Evolutionary conservation across 768 basidiomycete genomes (phyloP), one percentile per base, ranked within the genome.

Genomic region (Tulasnella sp.): DNA sequence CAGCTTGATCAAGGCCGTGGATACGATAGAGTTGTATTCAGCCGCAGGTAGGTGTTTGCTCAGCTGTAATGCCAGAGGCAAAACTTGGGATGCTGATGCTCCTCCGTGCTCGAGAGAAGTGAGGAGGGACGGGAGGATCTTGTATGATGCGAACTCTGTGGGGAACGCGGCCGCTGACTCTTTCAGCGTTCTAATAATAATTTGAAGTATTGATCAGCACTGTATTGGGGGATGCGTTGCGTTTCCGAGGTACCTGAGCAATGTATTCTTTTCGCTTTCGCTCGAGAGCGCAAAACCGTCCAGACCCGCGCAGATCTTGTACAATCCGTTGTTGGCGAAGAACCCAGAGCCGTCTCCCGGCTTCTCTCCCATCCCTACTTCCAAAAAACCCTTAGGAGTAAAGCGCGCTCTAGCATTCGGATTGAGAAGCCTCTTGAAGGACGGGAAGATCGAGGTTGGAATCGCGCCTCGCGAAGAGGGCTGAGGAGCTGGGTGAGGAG

Each of bases 371-470:
- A 86, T 86, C n/a, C 89, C 91, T 3, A 81, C 72, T 21, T 88
- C 84, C 15, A 96, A 75, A 70, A 98, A 90, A 1, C 74, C 73
- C 64, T 88, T 86, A 0, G 87, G 77, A 1, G 84, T 79, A 66
- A 93, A 73, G 21, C 96, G 82, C 1, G 80, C 78, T 68, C 85
- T 88, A 0, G 88, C 82, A 68, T 84, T 93, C 1, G 95, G 95
- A 66, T 92, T 92, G 15, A 98, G 77, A 38, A 99, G 81, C 52
- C 82, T 85, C 71, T 92, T 94, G 77, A 86, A 94, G 1, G 79
- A 76, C 0, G 84, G 78, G 70, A 95, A 96, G 1, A 97, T 69
- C 0, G 80, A 66, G 2, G 70, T 67, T 0, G 96, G 95, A 38
- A 98, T 86, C 4, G 78, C 67, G 1, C 90, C 93, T 3, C 86